Evolutionary conservation across 352 stramenopile genomes (phyloP), one percentile per base, ranked within the genome.

Genomic region (Lagenidium giganteum): DNA sequence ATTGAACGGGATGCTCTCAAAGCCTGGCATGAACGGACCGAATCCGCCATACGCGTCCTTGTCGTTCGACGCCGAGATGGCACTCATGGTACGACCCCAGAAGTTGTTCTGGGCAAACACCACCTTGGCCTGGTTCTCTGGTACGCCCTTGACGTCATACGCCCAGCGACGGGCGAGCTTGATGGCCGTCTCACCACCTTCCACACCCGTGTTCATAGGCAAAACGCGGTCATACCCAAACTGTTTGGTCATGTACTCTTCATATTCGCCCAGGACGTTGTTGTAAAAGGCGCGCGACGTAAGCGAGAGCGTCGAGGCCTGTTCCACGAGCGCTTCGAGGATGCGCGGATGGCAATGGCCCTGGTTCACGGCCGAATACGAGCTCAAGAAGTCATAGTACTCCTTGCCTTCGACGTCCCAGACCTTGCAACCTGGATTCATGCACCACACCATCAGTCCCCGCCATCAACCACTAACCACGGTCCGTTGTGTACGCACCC

Each of bases 231-330:
- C 96, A 64, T 95, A 99, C 24, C 91, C 92, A 65, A 99, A 98
- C 49, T 97, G 94, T 5, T 71, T 70, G 16, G 90, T 98, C 51
- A 98, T 91, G 57, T 93, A 98, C 63, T 98, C 82, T 29, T 83
- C 82, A 58, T 98, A 99, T 54, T 97, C 84, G 20, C 95, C 95
- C 40, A 99, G 70, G 31, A 87, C 77, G 45, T 98, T 81, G 56
- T 98, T 99, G 67, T 98, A 96, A 61, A 99, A 99, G 21, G 96
- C 96, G 30, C 96, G 88, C 18, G 93, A 98, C n/a, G 96, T 98
- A 30, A 99, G 72, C 13, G 91, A 94, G 16, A 99, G 73, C 40
- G 75, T 96, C 40, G 93, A 63, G 11, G 94, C 90, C 67, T 99
- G 96, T 14, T 94, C 64, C 13, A 78, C 72, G 1, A 99, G 66